Percentiles rank a stretch among this genome's conserved stretches.
phyloP scores from a whole-genome alignment of 1,284 basidiomycete genomes.

The Pascua sp. region DNA sequence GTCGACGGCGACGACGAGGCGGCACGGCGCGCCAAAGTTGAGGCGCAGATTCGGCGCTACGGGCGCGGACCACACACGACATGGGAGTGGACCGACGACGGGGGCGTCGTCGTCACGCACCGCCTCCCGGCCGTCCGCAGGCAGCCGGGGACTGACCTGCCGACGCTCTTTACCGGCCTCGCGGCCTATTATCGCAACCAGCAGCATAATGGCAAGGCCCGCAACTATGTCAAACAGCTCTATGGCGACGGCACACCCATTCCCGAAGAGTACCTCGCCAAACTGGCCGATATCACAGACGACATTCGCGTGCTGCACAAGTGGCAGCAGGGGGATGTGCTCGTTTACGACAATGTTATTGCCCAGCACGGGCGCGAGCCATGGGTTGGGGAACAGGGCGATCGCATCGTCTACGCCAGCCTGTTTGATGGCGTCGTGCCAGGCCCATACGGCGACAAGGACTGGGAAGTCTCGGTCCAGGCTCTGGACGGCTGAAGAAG shows the following conservation, averaged over 20 bases:
- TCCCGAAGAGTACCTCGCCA: constrained; percentile 11
- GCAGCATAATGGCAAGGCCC: constrained; percentile 2
- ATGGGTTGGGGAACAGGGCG: constrained; percentile 12
- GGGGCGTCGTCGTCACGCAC: constrained; percentile 12
- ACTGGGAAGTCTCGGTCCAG: constrained; percentile 2
- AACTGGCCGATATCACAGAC: constrained; percentile 15
- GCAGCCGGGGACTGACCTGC: constrained; percentile 7
- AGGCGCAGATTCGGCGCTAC: constrained; percentile 17
- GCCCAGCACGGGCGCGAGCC: constrained; percentile 16
- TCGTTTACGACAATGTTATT: constrained; percentile 15
- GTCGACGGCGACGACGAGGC: constrained; percentile 9
- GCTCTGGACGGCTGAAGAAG: no score
- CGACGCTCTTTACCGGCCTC: constrained; percentile 9
- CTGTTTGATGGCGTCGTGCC: constrained; percentile 12
- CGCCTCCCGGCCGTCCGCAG: constrained; percentile 9
- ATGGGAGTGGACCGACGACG: constrained; percentile 18
- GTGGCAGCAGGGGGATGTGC: constrained; percentile 17
- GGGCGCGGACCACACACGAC: constrained; percentile 11
- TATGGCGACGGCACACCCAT: constrained; percentile 20
- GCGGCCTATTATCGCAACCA: constrained; percentile 9
- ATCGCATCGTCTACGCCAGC: constrained; percentile 9
- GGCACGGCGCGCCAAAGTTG: constrained; percentile 8
- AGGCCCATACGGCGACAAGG: constrained; percentile 5
- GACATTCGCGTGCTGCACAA: constrained; percentile 16
- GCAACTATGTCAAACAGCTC: background rate